Evolutionary conservation across 139 green algal genomes (phyloP), one percentile per base, ranked within the genome.

Genomic region (Closterium sp.): DNA sequence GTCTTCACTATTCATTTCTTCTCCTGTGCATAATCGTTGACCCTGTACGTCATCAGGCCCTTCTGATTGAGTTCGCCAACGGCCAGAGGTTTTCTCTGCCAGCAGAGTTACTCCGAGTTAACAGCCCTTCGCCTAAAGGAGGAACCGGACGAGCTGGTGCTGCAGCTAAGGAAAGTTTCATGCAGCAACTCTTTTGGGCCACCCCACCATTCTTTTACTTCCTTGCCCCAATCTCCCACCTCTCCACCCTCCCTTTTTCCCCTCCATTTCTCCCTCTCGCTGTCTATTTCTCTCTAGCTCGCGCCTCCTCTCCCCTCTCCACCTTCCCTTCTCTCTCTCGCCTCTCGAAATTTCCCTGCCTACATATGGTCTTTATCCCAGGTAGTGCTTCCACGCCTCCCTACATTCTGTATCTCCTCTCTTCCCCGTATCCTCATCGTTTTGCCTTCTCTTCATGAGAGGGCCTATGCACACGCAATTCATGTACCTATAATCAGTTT

Each of bases 91-190:
- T 87, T 33, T 34, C 84, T 34, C 31, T 87, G 9, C 84, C 84
- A 87, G 84, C 84, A 34, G 84, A 87, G 84, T 23, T 87, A 34
- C 84, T 87, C 12, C 84, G 84, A 87, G 84, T 87, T 21, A 33
- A 87, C 30, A 87, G 84, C 84, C 84, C 84, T 25, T 87, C 84
- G 19, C 31, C 84, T 23, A 76, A 76, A 76, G 55, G 55, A 19
- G 55, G 55, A 76, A 76, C 55, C 12, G 16, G 55, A 3, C 55
- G 25, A 28, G 55, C 55, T 76, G 55, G 55, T 76, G 23, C 55
- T 76, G 55, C 55, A 76, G 23, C 55, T 19, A 76, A 76, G 55
- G n/a, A n/a, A n/a, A n/a, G 55, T 76, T 76, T 76, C 55, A 76
- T 19, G 25, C 55, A 76, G 25, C 12, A 16, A 76, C 23, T 76